Base-by-base conservation (phyloP, 495 filamentous ascomycete species). In the Talaromyces ruber region DNA sequence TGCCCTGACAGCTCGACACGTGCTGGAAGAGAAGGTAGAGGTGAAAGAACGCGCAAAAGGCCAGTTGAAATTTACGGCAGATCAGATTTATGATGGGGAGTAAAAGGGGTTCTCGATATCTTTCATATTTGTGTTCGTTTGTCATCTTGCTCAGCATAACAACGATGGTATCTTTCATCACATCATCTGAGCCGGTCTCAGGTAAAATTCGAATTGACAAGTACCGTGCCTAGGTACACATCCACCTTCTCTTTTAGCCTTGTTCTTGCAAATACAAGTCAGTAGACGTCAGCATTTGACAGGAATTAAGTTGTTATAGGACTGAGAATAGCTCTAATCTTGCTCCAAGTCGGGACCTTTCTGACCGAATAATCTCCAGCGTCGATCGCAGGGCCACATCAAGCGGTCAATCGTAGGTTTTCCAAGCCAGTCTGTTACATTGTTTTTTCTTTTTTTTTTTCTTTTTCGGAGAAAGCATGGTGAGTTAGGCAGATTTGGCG, bases 1-100 rank as follows among this genome's bases (percentile, higher is more conserved):
- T 70, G 89, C 88, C 0, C 65, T 92, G 34, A 79, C 76, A 0
- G 68, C 76, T 8, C 67, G 76, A 22, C 67, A 74, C 53, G 68
- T 79, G 60, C 69, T 72, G 57, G 63, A 68, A 2, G 70, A 72
- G 3, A 26, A 66, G 9, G 30, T 76, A 7, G 43, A 63, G 9
- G 9, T 52, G 18, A 11, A 43, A 2, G 71, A 75, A 5, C 50
- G 32, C 30, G 4, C 56, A 9, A 77, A 76, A 43, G 73, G 73
- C 21, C 3, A 65, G 0, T 77, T 74, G 39, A 62, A 34, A 39
- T 14, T 39, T 0, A 64, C 76, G 2, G 53, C 57, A 3, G 64
- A 69, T n/a, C 69, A 76, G 50, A 62, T 70, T 22, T 76, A 75
- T 57, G 66, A 75, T 63, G 76, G 74, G 16, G 50, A 70, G 30